Percentiles rank a stretch among this genome's conserved stretches.
Conservation (phyloP, 179 eudicot genomes). For the Vitellaria paradoxa region DNA sequence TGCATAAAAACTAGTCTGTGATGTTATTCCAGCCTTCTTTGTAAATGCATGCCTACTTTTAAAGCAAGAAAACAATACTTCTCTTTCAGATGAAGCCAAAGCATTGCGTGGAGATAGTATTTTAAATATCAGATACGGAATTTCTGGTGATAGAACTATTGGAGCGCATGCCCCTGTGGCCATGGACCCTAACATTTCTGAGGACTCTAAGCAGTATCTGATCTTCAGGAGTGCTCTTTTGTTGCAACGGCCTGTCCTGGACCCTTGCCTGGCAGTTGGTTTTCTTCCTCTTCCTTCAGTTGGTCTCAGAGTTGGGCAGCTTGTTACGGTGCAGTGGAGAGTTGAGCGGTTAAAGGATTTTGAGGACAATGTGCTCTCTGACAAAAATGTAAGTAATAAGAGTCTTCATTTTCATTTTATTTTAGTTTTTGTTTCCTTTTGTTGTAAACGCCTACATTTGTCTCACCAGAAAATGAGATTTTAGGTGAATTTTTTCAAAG, state of each 20-base stretch:
- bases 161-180: slow-evolving; percentile 85
- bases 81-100: slow-evolving; percentile 53
- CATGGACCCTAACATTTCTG: slow-evolving; percentile 28
- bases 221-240: slow-evolving; percentile 78
- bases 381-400: slow-evolving; percentile 48
- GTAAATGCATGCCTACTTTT: not conserved
- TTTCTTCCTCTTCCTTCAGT: slow-evolving; percentile 90
- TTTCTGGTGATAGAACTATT: slow-evolving; percentile 60
- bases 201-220: slow-evolving; percentile 36
- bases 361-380: slow-evolving; percentile 39
- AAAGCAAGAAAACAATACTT: not conserved
- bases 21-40: not conserved
- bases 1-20: not conserved
- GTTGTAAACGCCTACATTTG: too few species aligned
- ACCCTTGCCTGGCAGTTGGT: slow-evolving; percentile 97
- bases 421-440: not conserved
- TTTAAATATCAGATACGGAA: slow-evolving; percentile 66
- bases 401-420: not conserved
- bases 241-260: slow-evolving; percentile 87
- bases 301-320: slow-evolving; percentile 88
- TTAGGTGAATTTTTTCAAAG: too few species aligned
- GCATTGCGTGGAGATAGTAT: slow-evolving; percentile 54
- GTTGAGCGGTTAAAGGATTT: slow-evolving; percentile 84
- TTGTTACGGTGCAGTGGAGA: slow-evolving; percentile 89
- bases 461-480: too few species aligned